A percentile compares a stretch with the other conserved stretches of the same genome.
phyloP scores from a whole-genome alignment of 495 filamentous ascomycete species.

The Extremus antarcticus region DNA sequence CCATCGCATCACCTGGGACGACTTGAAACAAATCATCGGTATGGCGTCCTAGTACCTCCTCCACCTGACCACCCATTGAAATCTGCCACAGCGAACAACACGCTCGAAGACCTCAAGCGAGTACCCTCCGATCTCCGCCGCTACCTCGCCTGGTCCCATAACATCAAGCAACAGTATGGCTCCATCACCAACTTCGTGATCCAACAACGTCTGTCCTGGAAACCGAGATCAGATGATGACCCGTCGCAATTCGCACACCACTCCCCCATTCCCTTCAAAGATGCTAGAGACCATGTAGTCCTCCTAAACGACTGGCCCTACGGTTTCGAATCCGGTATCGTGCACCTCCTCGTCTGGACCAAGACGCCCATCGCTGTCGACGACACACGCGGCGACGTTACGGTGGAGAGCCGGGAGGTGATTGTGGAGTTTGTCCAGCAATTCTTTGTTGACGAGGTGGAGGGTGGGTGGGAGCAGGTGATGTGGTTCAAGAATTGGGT shows the following conservation, averaged over 20 bases:
- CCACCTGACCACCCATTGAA: neutral
- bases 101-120: constrained; percentile 65
- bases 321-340: constrained; percentile 56
- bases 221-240: constrained; percentile 22
- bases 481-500: constrained; percentile 94
- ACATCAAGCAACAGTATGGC: constrained; percentile 63
- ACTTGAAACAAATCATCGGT: constrained; percentile 26
- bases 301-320: constrained; percentile 91
- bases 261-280: constrained; percentile 52
- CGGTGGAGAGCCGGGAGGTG: constrained; percentile 47
- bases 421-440: constrained; percentile 57
- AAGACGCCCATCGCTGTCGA: constrained; percentile 49
- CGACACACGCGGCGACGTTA: constrained; percentile 54
- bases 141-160: constrained; percentile 69
- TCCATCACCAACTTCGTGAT: constrained; percentile 67
- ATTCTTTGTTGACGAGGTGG: constrained; percentile 54
- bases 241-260: constrained; percentile 39
- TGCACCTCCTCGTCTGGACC: constrained; percentile 59
- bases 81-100: constrained; percentile 45
- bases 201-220: constrained; percentile 63
- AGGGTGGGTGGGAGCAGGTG: constrained; percentile 42
- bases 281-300: constrained; percentile 62
- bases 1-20: constrained; percentile 26
- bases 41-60: neutral
- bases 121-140: constrained; percentile 72